Conservation (phyloP, 2,329 filamentous ascomycete genomes). For the Hypoxylon sp. region DNA sequence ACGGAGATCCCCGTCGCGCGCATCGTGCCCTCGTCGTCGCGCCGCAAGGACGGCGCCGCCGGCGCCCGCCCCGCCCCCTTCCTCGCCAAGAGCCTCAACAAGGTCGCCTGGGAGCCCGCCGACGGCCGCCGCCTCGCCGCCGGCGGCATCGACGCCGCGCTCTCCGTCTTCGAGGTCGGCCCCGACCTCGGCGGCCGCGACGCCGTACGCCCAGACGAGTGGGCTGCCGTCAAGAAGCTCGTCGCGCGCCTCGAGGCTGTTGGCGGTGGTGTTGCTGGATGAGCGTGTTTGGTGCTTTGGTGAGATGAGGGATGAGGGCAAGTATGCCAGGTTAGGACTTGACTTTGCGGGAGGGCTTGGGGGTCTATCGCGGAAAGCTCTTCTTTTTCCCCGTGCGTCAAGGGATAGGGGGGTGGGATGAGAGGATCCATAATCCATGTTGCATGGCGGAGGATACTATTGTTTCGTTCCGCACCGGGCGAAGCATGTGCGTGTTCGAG, state of each 20-base stretch:
- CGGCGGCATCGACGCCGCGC: constrained; percentile 87
- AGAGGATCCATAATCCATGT: not conserved
- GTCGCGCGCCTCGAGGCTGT: constrained; percentile 76
- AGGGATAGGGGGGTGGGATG: not conserved
- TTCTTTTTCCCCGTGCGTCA: too few relatives aligned
- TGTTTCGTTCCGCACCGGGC: not conserved
- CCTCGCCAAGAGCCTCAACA: constrained; percentile 88
- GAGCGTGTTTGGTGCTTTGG: constrained; percentile 13
- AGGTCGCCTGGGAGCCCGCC: constrained; percentile 89
- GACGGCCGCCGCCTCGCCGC: constrained; percentile 89
- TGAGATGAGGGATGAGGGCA: not conserved
- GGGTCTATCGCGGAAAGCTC: too few relatives aligned
- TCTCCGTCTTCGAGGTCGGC: constrained; percentile 94
- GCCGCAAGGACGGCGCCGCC: constrained; percentile 67
- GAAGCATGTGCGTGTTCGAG: not conserved
- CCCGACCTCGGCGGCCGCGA: constrained; percentile 85
- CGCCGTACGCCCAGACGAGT: constrained; percentile 83
- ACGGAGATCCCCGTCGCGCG: constrained; percentile 90
- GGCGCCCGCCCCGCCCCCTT: too few relatives aligned
- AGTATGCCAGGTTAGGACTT: too few relatives aligned
- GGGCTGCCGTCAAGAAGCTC: constrained; percentile 90
- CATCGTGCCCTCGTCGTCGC: constrained; percentile 75
- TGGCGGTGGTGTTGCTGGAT: constrained; percentile 58
- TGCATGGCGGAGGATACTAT: not conserved
- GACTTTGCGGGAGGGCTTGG: too few relatives aligned